Base-by-base conservation (phyloP, 805 yeast genomes). In the Ogataea nakhonphanomensis region DNA sequence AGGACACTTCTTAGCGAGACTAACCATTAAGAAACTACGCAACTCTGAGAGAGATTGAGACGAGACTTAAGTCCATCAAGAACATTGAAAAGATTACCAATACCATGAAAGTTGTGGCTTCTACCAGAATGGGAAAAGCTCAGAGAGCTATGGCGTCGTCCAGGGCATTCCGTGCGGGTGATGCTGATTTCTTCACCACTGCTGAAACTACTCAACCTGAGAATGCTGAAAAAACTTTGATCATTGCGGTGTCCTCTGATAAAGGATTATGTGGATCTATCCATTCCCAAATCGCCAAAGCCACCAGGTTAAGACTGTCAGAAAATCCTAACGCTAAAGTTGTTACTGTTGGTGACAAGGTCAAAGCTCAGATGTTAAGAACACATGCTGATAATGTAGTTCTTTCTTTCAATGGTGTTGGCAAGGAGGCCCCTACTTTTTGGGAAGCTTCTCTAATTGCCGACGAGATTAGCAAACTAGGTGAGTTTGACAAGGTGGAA, bases 51-150 rank as follows among this genome's bases (percentile, higher is more conserved):
- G 99, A 93, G 72, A 95, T 93, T 63, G 99, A 93, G 76, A 84
- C 79, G 69, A 95, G 99, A 76, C 81, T 93, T 65, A 93, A 93
- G 76, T 88, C 97, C 53, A 93, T 93, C 68, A 93, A 91, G 78
- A 93, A 93, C 79, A 91, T 93, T 68, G 97, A 93, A 74, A 93
- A 93, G 77, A 93, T 93, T 74, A 93, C 99, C 73, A 93, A 93
- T 74, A 93, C 99, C 69, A 93, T 93, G 98, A 93, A 90, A 78
- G 84, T 93, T 71, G 99, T 93, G 61, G 99, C 99, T 30, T 91
- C 98, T 30, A 93, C 99, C 57, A 84, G 96, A 73, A 79, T 93
- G 67, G 76, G 79, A 65, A 89, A 86, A 72, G 99, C 99, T 48
- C 96, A 89, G 71, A 85, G 83, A 68, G 95, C 97, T 47, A 91